phyloP scores from a whole-genome alignment of 306 rosid genomes.

The Castanopsis chinensis region DNA sequence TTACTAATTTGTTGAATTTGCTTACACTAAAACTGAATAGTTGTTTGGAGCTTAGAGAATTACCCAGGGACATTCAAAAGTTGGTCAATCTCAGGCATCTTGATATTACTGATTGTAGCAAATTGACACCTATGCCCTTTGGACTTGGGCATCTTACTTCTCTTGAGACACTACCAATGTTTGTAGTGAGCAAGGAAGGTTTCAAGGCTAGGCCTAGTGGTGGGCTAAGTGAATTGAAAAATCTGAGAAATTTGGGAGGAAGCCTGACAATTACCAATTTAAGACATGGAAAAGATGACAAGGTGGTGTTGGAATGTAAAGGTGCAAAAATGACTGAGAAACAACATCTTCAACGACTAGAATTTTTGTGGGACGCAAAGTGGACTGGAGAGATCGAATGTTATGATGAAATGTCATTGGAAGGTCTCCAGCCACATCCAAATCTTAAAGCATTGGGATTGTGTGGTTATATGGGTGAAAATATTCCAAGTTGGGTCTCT shows the following conservation, averaged over 20 bases:
- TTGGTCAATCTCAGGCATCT: conserved; percentile 22
- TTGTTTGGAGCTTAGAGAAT: conserved; percentile 8
- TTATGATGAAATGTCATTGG: background rate
- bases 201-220: background rate
- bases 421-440: background rate
- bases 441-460: too few species aligned
- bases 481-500: background rate
- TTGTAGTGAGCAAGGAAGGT: conserved; percentile 2
- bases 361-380: too few species aligned
- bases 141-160: background rate
- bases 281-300: too few species aligned
- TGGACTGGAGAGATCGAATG: background rate
- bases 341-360: too few species aligned
- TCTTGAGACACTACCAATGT: conserved; percentile 2
- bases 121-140: background rate
- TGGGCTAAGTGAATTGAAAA: background rate
- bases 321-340: background rate
- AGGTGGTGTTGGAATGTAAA: too few species aligned
- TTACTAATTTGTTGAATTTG: conserved; percentile 16
- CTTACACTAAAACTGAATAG: conserved; percentile 25
- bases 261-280: too few species aligned
- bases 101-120: background rate
- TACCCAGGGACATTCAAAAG: conserved; percentile 17
- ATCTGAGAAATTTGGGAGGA: background rate
- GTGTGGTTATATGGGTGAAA: too few species aligned